phyloP scores from a whole-genome alignment of 2,329 filamentous ascomycete genomes.

The Fusarium cicatricum region DNA sequence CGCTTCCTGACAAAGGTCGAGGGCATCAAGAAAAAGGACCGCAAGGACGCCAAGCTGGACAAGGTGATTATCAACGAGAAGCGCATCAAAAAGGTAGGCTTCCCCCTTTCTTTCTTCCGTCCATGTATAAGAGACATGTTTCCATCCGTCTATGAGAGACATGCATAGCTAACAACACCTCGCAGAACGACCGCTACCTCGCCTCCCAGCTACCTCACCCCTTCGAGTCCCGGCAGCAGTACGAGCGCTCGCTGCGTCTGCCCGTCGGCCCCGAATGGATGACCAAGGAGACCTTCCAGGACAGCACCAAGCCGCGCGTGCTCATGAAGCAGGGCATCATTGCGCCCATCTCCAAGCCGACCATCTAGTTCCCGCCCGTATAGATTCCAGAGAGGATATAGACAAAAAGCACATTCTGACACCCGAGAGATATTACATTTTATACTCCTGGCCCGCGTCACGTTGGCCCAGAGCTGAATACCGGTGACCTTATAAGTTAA shows the following conservation, averaged over 20 bases:
- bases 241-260: constrained; percentile 85
- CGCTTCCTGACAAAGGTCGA: constrained; percentile 72
- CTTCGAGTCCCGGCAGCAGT: constrained; percentile 89
- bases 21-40: constrained; percentile 77
- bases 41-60: constrained; percentile 83
- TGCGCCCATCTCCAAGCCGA: constrained; percentile 83
- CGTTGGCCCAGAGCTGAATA: background rate
- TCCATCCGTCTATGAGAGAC: no score
- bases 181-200: constrained; percentile 83
- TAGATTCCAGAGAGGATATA: constrained; percentile 17
- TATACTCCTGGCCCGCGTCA: no score
- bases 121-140: no score
- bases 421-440: no score
- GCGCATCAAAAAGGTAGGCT: constrained; percentile 79
- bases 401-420: constrained; percentile 23
- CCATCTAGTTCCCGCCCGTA: constrained; percentile 39
- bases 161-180: constrained; percentile 1
- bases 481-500: background rate
- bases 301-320: constrained; percentile 85
- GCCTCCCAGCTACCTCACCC: constrained; percentile 84
- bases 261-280: constrained; percentile 95
- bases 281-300: constrained; percentile 95
- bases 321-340: constrained; percentile 93
- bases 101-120: background rate
- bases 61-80: constrained; percentile 94